Evolutionary conservation across 164 flowering plant species (phyloP).

Genomic region (Paratinospora sagittata): DNA sequence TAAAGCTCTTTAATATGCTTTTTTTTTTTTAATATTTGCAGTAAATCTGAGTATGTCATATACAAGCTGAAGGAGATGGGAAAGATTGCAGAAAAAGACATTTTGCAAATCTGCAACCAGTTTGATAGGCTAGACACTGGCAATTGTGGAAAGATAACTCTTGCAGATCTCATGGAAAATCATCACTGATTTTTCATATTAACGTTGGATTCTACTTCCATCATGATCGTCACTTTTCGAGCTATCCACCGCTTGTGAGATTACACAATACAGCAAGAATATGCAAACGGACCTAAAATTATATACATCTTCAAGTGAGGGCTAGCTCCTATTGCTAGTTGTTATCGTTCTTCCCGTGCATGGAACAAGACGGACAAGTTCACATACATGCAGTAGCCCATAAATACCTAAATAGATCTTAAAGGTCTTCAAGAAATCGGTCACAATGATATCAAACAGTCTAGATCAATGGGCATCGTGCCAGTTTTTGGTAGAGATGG

Average conservation of each 20-base stretch:
- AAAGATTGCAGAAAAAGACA: conserved; percentile 59
- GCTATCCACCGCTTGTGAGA: neutral
- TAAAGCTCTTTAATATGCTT: too few species aligned
- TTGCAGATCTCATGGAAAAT: conserved; percentile 58
- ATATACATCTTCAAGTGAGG: neutral
- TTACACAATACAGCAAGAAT: neutral
- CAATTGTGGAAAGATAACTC: conserved; percentile 67
- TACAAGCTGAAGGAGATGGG: conserved; percentile 85
- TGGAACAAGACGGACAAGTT: neutral
- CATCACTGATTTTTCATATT: conserved; percentile 9
- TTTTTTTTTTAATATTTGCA: conserved; percentile 19
- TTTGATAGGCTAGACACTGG: conserved; percentile 64
- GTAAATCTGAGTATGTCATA: conserved; percentile 74
- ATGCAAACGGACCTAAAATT: neutral
- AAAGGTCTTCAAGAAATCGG: neutral
- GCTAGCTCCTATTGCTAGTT: neutral
- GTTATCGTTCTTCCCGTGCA: neutral
- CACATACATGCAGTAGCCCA: neutral
- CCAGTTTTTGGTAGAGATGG: neutral
- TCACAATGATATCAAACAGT: neutral
- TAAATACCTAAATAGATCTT: neutral
- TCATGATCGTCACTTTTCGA: neutral
- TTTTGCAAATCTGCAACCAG: conserved; percentile 51
- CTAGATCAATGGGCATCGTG: neutral
- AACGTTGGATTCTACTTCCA: neutral